A percentile compares a stretch with the other conserved stretches of the same genome.
phyloP scores from a whole-genome alignment of 2,329 filamentous ascomycete species.

The Botrytis byssoidea region DNA sequence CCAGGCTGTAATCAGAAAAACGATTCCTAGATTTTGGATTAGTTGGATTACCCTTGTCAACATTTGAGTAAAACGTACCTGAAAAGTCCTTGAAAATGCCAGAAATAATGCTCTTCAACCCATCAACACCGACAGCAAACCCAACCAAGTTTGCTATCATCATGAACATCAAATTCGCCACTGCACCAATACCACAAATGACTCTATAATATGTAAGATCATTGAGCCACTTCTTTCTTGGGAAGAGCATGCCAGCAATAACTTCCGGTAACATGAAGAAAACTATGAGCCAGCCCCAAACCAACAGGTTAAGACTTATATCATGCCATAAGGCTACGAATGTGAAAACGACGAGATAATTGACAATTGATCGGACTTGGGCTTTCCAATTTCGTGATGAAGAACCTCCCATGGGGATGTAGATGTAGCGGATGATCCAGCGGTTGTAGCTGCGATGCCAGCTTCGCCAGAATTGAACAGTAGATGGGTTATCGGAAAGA shows the following conservation, averaged over 20 bases:
- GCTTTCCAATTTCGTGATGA: slow-evolving; percentile 48
- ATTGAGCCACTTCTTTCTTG: slow-evolving; percentile 63
- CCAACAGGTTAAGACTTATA: slow-evolving; percentile 82
- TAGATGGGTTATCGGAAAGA: slow-evolving; percentile 91
- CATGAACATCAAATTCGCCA: slow-evolving; percentile 89
- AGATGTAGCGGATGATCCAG: slow-evolving; percentile 92
- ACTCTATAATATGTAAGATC: slow-evolving; percentile 73
- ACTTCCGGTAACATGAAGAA: slow-evolving; percentile 92
- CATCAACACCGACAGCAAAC: slow-evolving; percentile 89
- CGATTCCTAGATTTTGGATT: slow-evolving; percentile 51
- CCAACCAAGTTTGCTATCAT: slow-evolving; percentile 93
- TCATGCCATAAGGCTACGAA: slow-evolving; percentile 99
- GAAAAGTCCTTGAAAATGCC: slow-evolving; percentile 75
- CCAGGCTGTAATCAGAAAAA: slow-evolving; percentile 72
- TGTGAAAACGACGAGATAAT: slow-evolving; percentile 84
- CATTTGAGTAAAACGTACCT: slow-evolving; percentile 46
- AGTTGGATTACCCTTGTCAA: slow-evolving; percentile 22
- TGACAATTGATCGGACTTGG: slow-evolving; percentile 61
- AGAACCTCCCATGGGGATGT: slow-evolving; percentile 81
- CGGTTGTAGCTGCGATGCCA: slow-evolving; percentile 97
- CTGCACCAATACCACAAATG: slow-evolving; percentile 75
- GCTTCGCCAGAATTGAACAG: slow-evolving; percentile 87
- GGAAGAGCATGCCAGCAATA: slow-evolving; percentile 69
- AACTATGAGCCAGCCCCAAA: slow-evolving; percentile 97
- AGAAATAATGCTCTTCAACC: slow-evolving; percentile 70